phyloP scores from a whole-genome alignment of 192 early-diverging fungal genomes.

The Linnemannia exigua region DNA sequence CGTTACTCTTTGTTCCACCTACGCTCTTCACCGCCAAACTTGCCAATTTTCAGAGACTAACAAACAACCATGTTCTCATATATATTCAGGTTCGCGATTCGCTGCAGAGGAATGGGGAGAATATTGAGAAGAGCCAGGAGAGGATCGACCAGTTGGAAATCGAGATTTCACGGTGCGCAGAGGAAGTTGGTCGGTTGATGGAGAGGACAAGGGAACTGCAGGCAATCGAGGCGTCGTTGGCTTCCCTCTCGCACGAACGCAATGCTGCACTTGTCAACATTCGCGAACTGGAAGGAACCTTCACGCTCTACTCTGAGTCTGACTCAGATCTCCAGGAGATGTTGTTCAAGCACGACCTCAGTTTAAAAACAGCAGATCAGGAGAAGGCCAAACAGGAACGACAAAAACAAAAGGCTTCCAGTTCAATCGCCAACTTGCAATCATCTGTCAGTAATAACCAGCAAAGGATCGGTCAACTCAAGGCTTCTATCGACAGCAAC shows the following conservation, averaged over 20 bases:
- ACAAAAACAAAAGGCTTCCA: slow-evolving; percentile 28
- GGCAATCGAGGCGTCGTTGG: slow-evolving; percentile 62
- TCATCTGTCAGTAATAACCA: slow-evolving; percentile 47
- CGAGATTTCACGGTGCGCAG: slow-evolving; percentile 50
- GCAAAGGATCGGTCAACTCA: slow-evolving; percentile 64
- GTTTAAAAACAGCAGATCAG: slow-evolving; percentile 50
- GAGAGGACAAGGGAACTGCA: slow-evolving; percentile 62
- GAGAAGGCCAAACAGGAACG: slow-evolving; percentile 30
- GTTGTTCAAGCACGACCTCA: slow-evolving; percentile 61
- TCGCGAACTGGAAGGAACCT: slow-evolving; percentile 38
- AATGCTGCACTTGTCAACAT: slow-evolving; percentile 32
- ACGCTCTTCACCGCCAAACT: background rate
- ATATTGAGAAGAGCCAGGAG: slow-evolving; percentile 23
- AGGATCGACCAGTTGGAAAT: slow-evolving; percentile 63
- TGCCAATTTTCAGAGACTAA: background rate
- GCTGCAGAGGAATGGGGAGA: slow-evolving; percentile 26
- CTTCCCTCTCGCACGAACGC: slow-evolving; percentile 56
- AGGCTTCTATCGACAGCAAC: slow-evolving; percentile 61
- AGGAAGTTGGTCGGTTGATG: slow-evolving; percentile 42
- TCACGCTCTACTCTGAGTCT: slow-evolving; percentile 60
- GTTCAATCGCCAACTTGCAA: slow-evolving; percentile 52
- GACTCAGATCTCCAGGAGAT: slow-evolving; percentile 74
- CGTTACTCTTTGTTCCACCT: background rate
- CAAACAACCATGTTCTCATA: no score
- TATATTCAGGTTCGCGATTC: slow-evolving; percentile 32